Percentiles rank a stretch among this genome's conserved stretches.
phyloP scores from a whole-genome alignment of 805 yeast genomes.

The Candida chilensis region DNA sequence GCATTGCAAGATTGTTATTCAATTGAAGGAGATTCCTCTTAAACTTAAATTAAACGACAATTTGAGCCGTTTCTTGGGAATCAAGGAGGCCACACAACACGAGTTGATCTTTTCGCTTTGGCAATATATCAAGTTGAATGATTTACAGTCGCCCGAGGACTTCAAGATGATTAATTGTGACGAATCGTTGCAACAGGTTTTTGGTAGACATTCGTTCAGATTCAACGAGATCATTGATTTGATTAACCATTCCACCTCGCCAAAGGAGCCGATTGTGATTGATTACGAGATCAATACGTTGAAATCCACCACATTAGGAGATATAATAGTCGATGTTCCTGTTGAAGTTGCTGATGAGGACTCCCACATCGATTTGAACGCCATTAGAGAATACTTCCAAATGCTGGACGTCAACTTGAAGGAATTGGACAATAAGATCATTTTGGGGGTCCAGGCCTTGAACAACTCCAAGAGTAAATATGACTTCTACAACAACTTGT shows the following conservation, averaged over 20 bases:
- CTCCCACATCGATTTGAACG: neutral
- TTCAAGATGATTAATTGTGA: constrained; percentile 45
- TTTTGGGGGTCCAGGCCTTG: constrained; percentile 41
- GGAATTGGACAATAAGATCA: constrained; percentile 32
- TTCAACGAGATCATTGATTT: constrained; percentile 68
- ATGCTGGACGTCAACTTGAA: constrained; percentile 27
- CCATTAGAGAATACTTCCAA: constrained; percentile 12
- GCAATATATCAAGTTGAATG: constrained; percentile 69
- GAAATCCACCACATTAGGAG: constrained; percentile 72
- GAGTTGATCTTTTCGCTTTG: constrained; percentile 73
- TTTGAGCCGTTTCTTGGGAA: constrained; percentile 65
- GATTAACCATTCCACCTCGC: constrained; percentile 61
- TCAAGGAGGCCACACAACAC: constrained; percentile 74
- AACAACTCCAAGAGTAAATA: constrained; percentile 56
- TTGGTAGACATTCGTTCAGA: constrained; percentile 36
- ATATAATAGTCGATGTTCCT: constrained; percentile 64
- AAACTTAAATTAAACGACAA: constrained; percentile 56
- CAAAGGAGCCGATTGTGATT: constrained; percentile 71
- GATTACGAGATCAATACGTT: constrained; percentile 74
- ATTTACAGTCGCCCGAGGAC: constrained; percentile 44
- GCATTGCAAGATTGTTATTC: constrained; percentile 64
- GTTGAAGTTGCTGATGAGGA: constrained; percentile 14
- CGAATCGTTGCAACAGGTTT: constrained; percentile 29
- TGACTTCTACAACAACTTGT: constrained; percentile 66
- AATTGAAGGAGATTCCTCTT: constrained; percentile 70